phyloP scores from a whole-genome alignment of 2,329 filamentous ascomycete species.

The Ilyonectria destructans region DNA sequence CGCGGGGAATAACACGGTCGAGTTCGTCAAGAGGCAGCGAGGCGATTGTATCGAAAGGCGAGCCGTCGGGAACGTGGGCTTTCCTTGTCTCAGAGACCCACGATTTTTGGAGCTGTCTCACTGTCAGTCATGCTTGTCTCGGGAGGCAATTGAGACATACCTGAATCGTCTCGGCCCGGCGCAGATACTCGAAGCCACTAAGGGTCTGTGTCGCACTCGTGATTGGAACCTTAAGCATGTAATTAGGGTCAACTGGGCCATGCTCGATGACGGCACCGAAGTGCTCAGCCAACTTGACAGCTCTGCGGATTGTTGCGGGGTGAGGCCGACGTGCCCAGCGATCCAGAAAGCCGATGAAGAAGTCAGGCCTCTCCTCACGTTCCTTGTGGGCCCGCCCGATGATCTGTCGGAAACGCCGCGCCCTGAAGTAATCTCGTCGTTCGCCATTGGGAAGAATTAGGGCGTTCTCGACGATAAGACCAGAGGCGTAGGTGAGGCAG shows the following conservation, averaged over 20 bases:
- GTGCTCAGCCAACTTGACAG: slow-evolving; percentile 40
- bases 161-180: slow-evolving; percentile 34
- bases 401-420: slow-evolving; percentile 31
- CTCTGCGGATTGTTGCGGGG: slow-evolving; percentile 35
- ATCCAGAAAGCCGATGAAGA: slow-evolving; percentile 40
- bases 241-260: slow-evolving; percentile 27
- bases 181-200: slow-evolving; percentile 38
- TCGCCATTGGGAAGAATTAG: slow-evolving; percentile 37
- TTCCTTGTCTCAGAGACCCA: slow-evolving; percentile 28
- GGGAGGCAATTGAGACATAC: slow-evolving; percentile 11
- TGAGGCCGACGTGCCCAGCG: slow-evolving; percentile 31
- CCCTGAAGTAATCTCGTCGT: slow-evolving; percentile 38
- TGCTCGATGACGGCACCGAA: slow-evolving; percentile 42
- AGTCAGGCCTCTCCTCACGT: slow-evolving; percentile 35
- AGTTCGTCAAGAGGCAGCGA: slow-evolving; percentile 10
- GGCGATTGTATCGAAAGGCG: neutral
- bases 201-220: slow-evolving; percentile 30
- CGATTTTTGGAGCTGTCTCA: slow-evolving; percentile 34
- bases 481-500: slow-evolving; percentile 30
- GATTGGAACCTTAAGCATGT: slow-evolving; percentile 13
- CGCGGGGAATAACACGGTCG: slow-evolving; percentile 17
- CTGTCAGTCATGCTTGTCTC: slow-evolving; percentile 1
- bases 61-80: slow-evolving; percentile 21
- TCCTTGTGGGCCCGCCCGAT: slow-evolving; percentile 34
- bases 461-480: slow-evolving; percentile 38